phyloP scores from a whole-genome alignment of 2,329 filamentous ascomycete genomes.

The Aspergillus alliaceus region DNA sequence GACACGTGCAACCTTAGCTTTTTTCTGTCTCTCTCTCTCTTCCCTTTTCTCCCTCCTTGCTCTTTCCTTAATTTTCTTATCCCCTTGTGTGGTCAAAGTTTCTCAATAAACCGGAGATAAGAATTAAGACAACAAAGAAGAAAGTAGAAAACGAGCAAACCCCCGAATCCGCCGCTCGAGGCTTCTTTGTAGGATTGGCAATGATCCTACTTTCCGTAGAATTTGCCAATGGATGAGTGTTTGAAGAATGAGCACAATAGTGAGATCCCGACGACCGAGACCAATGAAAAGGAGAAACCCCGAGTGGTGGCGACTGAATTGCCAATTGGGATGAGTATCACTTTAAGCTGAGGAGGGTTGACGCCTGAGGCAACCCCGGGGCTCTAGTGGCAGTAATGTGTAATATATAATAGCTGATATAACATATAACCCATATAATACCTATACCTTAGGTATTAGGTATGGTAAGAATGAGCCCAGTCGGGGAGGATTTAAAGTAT shows the following conservation, averaged over 20 bases:
- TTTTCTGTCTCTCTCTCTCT: background rate
- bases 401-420: slow-evolving; percentile 4
- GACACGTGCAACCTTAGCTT: slow-evolving; percentile 2
- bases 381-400: slow-evolving; percentile 3
- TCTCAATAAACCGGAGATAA: background rate
- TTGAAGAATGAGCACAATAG: background rate
- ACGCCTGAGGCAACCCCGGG: background rate
- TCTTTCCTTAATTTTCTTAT: background rate
- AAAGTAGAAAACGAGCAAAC: background rate
- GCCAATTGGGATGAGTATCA: slow-evolving; percentile 9
- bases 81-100: background rate
- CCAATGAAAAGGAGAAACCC: slow-evolving; percentile 4
- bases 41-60: no score
- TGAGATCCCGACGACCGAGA: slow-evolving; percentile 1
- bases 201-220: background rate
- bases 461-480: background rate
- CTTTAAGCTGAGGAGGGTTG: background rate
- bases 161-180: background rate
- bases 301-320: slow-evolving; percentile 7
- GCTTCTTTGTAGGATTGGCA: background rate
- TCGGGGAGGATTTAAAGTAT: background rate
- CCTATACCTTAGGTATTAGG: background rate
- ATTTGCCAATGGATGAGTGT: background rate
- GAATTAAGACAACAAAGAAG: background rate
- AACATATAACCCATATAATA: background rate